Conservation (phyloP, 495 filamentous ascomycete species). For the Talaromyces nanjingensis region DNA sequence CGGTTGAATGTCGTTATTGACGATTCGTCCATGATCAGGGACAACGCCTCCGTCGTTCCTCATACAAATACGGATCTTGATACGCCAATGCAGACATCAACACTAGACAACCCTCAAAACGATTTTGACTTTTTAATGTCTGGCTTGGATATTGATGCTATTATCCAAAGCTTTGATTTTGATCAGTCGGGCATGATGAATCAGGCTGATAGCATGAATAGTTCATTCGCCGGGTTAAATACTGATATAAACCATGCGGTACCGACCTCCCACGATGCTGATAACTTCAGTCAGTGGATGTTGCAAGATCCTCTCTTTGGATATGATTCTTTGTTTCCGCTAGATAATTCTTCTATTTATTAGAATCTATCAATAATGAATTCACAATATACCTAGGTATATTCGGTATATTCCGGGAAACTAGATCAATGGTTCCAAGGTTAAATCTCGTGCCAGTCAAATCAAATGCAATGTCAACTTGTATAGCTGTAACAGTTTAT, state of each 20-base stretch:
- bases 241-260: not conserved
- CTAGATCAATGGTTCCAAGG: too few species aligned
- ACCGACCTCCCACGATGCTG: not conserved
- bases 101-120: not conserved
- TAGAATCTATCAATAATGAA: not conserved
- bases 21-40: not conserved
- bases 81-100: not conserved
- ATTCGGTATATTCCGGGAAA: not conserved
- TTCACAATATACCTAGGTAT: not conserved
- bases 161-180: slow-evolving; percentile 25
- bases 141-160: slow-evolving; percentile 25
- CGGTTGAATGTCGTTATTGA: slow-evolving; percentile 22
- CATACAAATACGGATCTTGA: not conserved
- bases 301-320: slow-evolving; percentile 1
- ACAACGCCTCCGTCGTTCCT: not conserved
- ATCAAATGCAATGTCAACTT: not conserved
- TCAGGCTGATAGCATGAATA: not conserved
- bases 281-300: not conserved
- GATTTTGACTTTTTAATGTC: slow-evolving; percentile 13
- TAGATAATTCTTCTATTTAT: not conserved
- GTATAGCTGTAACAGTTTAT: not conserved
- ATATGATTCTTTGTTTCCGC: not conserved
- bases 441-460: too few species aligned
- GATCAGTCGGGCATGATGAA: not conserved
- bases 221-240: not conserved